phyloP scores from a whole-genome alignment of 2,329 filamentous ascomycete genomes.

The Monosporascus sp. region DNA sequence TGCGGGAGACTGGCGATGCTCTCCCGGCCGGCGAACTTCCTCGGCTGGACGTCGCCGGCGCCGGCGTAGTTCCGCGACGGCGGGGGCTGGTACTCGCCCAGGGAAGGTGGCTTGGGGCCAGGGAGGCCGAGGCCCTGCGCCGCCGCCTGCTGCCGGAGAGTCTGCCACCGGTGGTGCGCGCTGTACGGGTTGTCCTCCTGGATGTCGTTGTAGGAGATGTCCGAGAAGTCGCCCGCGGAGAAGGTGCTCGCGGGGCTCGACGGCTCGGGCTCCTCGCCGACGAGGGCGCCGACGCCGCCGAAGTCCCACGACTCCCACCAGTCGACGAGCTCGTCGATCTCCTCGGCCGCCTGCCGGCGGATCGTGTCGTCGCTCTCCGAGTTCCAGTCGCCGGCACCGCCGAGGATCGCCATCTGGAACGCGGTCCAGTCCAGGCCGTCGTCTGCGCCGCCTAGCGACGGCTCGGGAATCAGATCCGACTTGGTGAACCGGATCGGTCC shows the following conservation, averaged over 20 bases:
- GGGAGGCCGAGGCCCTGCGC: constrained; percentile 10
- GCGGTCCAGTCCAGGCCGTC: constrained; percentile 58
- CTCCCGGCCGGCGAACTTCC: constrained; percentile 24
- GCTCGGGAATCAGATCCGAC: constrained; percentile 33
- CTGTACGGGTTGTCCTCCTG: constrained; percentile 22
- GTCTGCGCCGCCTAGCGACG: constrained; percentile 35
- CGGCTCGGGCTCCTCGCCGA: constrained; percentile 23
- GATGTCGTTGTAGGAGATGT: constrained; percentile 23
- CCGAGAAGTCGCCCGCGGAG: constrained; percentile 23
- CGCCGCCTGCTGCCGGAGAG: constrained; percentile 7
- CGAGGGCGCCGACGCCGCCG: constrained; percentile 35
- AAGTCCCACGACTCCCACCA: constrained; percentile 52
- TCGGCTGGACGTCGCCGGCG: constrained; percentile 3
- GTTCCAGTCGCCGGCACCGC: constrained; percentile 49
- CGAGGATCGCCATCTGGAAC: constrained; percentile 60
- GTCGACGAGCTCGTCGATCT: constrained; percentile 40
- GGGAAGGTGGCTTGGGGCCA: constrained; percentile 1
- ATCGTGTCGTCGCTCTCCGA: constrained; percentile 38
- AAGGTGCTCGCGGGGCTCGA: constrained; percentile 25
- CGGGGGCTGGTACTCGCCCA: background rate
- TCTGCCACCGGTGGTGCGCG: constrained; percentile 20
- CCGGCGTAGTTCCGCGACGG: constrained; percentile 1
- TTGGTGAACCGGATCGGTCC: constrained; percentile 50
- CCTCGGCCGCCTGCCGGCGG: constrained; percentile 37
- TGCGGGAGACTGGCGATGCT: constrained; percentile 43